phyloP scores from a whole-genome alignment of 257 asterid genomes.

The Solanum dulcamara region DNA sequence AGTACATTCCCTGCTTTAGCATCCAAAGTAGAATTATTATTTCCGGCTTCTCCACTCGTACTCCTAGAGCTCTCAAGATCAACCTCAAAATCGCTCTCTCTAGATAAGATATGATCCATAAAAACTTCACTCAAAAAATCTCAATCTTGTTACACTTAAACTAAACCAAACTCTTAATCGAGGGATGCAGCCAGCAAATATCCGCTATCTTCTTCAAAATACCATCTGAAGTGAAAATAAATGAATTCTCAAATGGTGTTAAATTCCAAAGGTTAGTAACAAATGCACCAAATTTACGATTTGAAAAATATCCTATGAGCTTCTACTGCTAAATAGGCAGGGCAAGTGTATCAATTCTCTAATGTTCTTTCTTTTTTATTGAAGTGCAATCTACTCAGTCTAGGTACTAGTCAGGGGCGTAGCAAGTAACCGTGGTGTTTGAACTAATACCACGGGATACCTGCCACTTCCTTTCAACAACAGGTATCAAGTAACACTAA shows the following conservation, averaged over 20 bases:
- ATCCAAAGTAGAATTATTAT: conserved; percentile 9
- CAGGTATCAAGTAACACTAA: no score
- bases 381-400: background rate
- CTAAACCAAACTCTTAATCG: background rate
- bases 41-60: conserved; percentile 16
- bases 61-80: conserved; percentile 33
- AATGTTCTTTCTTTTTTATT: background rate
- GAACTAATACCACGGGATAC: background rate
- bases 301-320: background rate
- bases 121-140: background rate
- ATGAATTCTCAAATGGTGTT: background rate
- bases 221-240: background rate
- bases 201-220: background rate
- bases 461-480: background rate
- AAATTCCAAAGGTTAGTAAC: background rate
- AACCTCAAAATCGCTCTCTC: conserved; percentile 28
- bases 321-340: background rate
- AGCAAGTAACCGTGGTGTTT: background rate
- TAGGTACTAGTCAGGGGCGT: background rate
- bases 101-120: conserved; percentile 25
- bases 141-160: background rate
- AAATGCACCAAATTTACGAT: background rate
- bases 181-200: background rate
- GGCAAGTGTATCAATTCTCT: background rate
- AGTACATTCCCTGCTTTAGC: conserved; percentile 3